A percentile compares a stretch with the other conserved stretches of the same genome.
phyloP scores from a whole-genome alignment of 2,329 filamentous ascomycete genomes.

The Alternaria burnsii region DNA sequence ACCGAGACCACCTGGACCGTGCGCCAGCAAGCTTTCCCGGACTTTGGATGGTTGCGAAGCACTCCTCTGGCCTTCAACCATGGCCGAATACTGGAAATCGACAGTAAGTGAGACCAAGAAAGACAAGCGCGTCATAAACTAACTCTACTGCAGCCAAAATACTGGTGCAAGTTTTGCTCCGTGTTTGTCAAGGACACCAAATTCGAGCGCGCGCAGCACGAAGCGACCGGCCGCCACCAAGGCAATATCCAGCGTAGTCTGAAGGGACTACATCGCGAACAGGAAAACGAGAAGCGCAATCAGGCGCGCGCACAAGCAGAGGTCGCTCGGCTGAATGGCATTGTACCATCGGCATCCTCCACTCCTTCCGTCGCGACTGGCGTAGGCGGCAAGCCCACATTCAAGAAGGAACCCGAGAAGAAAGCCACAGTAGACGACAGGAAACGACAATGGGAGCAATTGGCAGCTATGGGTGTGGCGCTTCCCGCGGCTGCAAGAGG shows the following conservation, averaged over 20 bases:
- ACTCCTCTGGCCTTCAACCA: slow-evolving; percentile 49
- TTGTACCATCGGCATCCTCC: slow-evolving; percentile 64
- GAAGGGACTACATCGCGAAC: slow-evolving; percentile 83
- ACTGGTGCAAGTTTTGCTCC: slow-evolving; percentile 98
- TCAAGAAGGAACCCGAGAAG: slow-evolving; percentile 49
- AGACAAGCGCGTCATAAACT: slow-evolving; percentile 4
- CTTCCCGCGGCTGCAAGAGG: slow-evolving; percentile 80
- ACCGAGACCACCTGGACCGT: slow-evolving; percentile 9
- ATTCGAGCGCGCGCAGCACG: slow-evolving; percentile 88
- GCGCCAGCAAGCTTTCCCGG: slow-evolving; percentile 2
- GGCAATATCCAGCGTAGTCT: slow-evolving; percentile 86
- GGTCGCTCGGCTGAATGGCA: slow-evolving; percentile 82
- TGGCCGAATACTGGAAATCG: slow-evolving; percentile 99
- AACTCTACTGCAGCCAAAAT: slow-evolving; percentile 68
- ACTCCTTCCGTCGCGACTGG: slow-evolving; percentile 43
- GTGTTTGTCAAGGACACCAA: slow-evolving; percentile 91
- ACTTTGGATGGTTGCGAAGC: slow-evolving; percentile 4
- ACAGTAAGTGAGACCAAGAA: slow-evolving; percentile 62
- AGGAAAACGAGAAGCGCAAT: slow-evolving; percentile 82
- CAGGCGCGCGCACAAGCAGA: slow-evolving; percentile 84
- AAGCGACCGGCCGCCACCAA: slow-evolving; percentile 86
- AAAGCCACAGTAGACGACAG: slow-evolving; percentile 70
- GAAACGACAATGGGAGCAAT: slow-evolving; percentile 84
- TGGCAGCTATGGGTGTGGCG: slow-evolving; percentile 85
- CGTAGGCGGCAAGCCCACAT: slow-evolving; percentile 33